Evolutionary conservation across 2,329 filamentous ascomycete genomes (phyloP).

Genomic region (Phaeosphaeriaceae sp.): DNA sequence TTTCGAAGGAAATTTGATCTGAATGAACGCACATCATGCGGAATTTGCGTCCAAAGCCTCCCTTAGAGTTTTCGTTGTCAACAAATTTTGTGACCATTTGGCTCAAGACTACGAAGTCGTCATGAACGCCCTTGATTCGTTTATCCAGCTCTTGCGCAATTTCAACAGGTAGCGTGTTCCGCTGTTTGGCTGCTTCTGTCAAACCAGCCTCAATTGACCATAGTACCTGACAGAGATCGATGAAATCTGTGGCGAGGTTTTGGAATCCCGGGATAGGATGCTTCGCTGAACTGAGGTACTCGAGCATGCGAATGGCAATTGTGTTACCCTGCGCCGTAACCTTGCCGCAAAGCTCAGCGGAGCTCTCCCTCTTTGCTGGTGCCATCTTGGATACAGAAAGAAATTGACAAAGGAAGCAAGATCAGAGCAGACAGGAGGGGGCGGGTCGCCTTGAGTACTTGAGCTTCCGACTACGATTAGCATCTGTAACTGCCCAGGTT

Average conservation of each 20-base stretch:
- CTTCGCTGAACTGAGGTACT: slow-evolving; percentile 46
- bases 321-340: slow-evolving; percentile 61
- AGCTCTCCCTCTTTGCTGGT: slow-evolving; percentile 48
- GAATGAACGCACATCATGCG: slow-evolving; percentile 55
- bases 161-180: slow-evolving; percentile 65
- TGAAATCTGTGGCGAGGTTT: slow-evolving; percentile 69
- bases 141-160: slow-evolving; percentile 70
- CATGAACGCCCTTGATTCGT: slow-evolving; percentile 68
- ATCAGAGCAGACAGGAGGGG: slow-evolving; percentile 8
- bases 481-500: slow-evolving; percentile 11
- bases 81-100: slow-evolving; percentile 68
- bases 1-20: neutral
- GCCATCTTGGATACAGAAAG: slow-evolving; percentile 30
- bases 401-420: slow-evolving; percentile 6
- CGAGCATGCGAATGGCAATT: slow-evolving; percentile 60
- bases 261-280: slow-evolving; percentile 53
- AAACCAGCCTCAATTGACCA: slow-evolving; percentile 75
- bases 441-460: slow-evolving; percentile 20
- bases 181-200: slow-evolving; percentile 50
- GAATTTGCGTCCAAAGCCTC: slow-evolving; percentile 68
- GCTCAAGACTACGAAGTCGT: slow-evolving; percentile 70
- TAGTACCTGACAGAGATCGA: slow-evolving; percentile 71
- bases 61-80: slow-evolving; percentile 66
- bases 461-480: slow-evolving; percentile 23
- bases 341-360: slow-evolving; percentile 63